phyloP scores from a whole-genome alignment of 176 grass and related monocot genomes.

The Eragrostis curvula region DNA sequence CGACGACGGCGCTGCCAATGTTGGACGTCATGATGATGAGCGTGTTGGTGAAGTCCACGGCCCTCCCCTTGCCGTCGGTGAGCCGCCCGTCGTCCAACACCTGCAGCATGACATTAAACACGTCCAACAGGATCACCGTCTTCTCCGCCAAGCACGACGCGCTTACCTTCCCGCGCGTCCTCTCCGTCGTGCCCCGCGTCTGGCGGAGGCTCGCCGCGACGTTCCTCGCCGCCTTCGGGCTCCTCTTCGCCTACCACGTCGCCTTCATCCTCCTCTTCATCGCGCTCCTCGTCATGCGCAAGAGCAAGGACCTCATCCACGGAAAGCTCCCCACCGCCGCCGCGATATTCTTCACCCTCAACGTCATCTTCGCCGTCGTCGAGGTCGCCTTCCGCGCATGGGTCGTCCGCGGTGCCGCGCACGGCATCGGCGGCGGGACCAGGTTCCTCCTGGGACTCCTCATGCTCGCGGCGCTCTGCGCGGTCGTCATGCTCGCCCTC shows the following conservation, averaged over 20 bases:
- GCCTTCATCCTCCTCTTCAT: conserved; percentile 40
- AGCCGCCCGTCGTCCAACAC: too few species aligned
- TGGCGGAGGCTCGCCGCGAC: conserved; percentile 84
- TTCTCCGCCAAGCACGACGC: conserved; percentile 81
- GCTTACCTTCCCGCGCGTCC: conserved; percentile 83
- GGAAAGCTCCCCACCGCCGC: conserved; percentile 57
- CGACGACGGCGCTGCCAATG: too few species aligned
- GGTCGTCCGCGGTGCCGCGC: conserved; percentile 42
- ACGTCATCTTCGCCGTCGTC: conserved; percentile 62
- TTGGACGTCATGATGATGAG: too few species aligned
- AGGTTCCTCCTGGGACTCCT: conserved; percentile 39
- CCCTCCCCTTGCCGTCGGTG: too few species aligned
- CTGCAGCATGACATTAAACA: too few species aligned
- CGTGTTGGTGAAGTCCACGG: too few species aligned
- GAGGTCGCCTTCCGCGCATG: too few species aligned
- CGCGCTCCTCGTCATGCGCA: conserved; percentile 66
- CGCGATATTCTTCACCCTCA: conserved; percentile 61
- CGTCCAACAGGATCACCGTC: too few species aligned
- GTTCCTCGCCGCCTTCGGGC: conserved; percentile 77
- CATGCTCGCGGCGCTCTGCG: conserved; percentile 56
- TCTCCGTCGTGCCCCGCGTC: conserved; percentile 92
- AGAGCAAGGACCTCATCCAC: conserved; percentile 63
- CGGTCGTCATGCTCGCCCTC: conserved; percentile 72
- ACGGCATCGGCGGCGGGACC: not conserved
- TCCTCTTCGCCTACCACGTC: conserved; percentile 75